Evolutionary conservation across 164 flowering plant species (phyloP).

Genomic region (Pachysandra terminalis): DNA sequence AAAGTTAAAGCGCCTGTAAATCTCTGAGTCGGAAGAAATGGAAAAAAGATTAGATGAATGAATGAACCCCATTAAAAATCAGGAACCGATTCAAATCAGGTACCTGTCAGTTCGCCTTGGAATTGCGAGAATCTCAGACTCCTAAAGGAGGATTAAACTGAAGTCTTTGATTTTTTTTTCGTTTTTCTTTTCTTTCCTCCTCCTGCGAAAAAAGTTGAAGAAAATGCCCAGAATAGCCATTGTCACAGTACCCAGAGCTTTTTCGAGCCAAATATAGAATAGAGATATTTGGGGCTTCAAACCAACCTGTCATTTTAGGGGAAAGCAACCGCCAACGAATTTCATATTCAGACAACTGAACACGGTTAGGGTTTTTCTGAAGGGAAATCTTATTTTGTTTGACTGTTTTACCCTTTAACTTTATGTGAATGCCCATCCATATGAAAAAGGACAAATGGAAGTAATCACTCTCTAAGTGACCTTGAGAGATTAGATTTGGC

Average conservation of each 20-base stretch:
- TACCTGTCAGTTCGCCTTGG: constrained; percentile 11
- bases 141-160: constrained; percentile 8
- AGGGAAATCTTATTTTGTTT: no score
- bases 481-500: no score
- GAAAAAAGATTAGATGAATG: background rate
- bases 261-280: constrained; percentile 18
- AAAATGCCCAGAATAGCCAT: background rate
- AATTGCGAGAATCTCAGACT: constrained; percentile 3
- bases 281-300: background rate
- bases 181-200: no score
- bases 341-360: no score
- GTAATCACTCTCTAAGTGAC: no score
- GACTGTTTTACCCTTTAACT: no score
- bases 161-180: background rate
- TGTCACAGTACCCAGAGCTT: background rate
- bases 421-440: no score
- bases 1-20: background rate
- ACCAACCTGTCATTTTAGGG: background rate
- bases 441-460: no score
- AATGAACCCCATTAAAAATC: constrained; percentile 4
- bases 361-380: no score
- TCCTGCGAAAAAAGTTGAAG: background rate
- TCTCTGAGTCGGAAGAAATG: background rate
- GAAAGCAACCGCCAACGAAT: background rate
- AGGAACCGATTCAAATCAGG: background rate